Base-by-base conservation (phyloP, 768 basidiomycete genomes). In the Cubamyces lactineus region DNA sequence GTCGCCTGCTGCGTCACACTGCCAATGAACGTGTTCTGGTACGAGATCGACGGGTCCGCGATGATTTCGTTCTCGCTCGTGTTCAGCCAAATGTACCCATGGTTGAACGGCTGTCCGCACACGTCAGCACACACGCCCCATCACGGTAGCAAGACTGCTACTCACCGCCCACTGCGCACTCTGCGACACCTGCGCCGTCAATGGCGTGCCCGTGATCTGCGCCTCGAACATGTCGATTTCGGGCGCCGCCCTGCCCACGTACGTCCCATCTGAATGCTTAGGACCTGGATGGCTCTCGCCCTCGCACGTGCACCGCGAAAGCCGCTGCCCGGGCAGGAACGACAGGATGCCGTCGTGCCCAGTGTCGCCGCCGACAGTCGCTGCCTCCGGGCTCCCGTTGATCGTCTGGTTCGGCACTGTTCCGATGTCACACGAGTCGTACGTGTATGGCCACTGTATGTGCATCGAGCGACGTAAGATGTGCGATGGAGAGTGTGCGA, bases 221-320 rank as follows among this genome's bases (percentile, higher is more conserved):
- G 94, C 93, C 76, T 96, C 95, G 60, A 96, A 88, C 48, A 96
- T 72, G 73, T 96, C 95, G 53, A 96, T 95, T 73, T 96, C 94
- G 1, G 94, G 94, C 5, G 94, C 92, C 3, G 88, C 74, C 21
- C 95, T 80, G 1, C 94, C 95, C 2, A 91, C 75, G 56, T 66
- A 95, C 2, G 87, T 80, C 30, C 94, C 94, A 66, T 96, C 91
- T 0, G 76, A 61, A 61, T 88, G 86, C 50, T 85, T 74, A 23
- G 95, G 95, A 9, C 96, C 96, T 3, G 96, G 96, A 74, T 97
- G 95, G 8, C 86, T 79, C 74, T 96, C 91, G 24, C 87, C 86
- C 13, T 80, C 74, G 71, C 96, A 98, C 2, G 96, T 98, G 74
- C 96, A 98, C 48, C 90, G 79, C 6, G 91, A 93, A 26, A 97